Evolutionary conservation across 1,284 basidiomycete species (phyloP), one percentile per base, ranked within the genome.

Genomic region (Cutaneotrichosporon cutaneum): DNA sequence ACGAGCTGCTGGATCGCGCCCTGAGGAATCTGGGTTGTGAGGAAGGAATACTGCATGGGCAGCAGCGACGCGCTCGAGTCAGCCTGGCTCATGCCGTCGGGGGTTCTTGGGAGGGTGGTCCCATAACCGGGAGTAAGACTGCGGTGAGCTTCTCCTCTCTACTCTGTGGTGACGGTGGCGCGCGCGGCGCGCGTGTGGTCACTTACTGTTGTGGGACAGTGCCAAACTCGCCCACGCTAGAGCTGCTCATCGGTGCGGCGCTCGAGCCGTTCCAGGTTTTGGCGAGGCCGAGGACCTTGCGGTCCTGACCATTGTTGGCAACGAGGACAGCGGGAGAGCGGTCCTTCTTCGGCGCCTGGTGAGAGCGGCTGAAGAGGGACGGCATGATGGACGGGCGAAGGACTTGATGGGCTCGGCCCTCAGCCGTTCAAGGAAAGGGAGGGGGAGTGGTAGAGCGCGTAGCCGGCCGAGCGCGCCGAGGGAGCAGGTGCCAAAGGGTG

Each of bases 21-120:
- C 8, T 66, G 59, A 5, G 72, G 69, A 3, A 74, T 56, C 16
- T 56, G 60, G 2, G 72, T 75, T 0, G 72, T 70, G n/a, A 70
- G 55, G 59, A 75, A 75, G 35, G 66, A 53, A 63, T 68, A 70
- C 56, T 73, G 73, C 16, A 62, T 63, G 14, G 74, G 72, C 7
- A 70, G 51, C 22, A 70, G 60, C 13, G 70, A 69, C 42, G 24
- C 27, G 11, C n/a, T 54, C 21, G 65, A 63, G 7, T 56, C 53
- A 24, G 47, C 53, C 33, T 26, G 33, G 26, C 50, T 27, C 13
- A 39, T 24, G 6, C 30, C 60, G 27, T 26, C 51, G n/a, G 50
- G 48, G 6, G 42, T 27, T 10, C 32, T 9, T 6, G 55, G 27
- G 51, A 21, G 14, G 9, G 45, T 27, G 2, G 14, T 18, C 39